Conservation (phyloP, 164 flowering plant genomes). For the Stephania yunnanensis region DNA sequence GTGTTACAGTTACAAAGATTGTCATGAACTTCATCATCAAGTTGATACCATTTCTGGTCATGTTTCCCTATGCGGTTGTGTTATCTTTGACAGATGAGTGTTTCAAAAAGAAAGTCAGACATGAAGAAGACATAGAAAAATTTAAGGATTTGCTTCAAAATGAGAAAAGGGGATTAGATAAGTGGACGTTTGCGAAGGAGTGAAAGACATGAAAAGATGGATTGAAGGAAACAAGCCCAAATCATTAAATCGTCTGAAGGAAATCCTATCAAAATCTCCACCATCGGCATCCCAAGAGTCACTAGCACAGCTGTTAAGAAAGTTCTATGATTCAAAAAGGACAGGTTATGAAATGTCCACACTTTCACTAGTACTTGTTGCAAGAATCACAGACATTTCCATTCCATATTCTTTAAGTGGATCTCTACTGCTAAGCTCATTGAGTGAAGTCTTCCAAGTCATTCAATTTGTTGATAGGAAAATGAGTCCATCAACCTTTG, state of each 20-base stretch:
- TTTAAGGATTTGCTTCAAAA: background rate
- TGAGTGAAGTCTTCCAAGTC: no score
- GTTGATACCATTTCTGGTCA: background rate
- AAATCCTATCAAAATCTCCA: no score
- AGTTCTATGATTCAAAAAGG: no score
- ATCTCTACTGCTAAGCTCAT: background rate
- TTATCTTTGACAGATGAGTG: background rate
- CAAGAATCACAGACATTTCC: no score
- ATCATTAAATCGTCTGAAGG: no score
- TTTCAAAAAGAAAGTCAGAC: background rate
- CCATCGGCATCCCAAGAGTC: no score
- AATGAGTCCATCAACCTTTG: no score
- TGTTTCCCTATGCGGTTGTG: background rate
- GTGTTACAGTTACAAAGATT: background rate
- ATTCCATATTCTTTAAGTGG: background rate
- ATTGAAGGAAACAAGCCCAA: background rate
- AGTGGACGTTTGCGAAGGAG: slow-evolving; percentile 4
- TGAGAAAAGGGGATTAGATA: background rate
- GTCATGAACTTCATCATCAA: background rate
- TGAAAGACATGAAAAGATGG: slow-evolving; percentile 11
- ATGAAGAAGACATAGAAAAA: background rate
- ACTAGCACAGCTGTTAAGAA: no score
- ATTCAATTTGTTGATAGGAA: no score
- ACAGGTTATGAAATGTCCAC: no score
- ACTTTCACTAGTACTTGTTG: no score